phyloP scores from a whole-genome alignment of 352 stramenopile genomes.

The Phytophthora palmivora region DNA sequence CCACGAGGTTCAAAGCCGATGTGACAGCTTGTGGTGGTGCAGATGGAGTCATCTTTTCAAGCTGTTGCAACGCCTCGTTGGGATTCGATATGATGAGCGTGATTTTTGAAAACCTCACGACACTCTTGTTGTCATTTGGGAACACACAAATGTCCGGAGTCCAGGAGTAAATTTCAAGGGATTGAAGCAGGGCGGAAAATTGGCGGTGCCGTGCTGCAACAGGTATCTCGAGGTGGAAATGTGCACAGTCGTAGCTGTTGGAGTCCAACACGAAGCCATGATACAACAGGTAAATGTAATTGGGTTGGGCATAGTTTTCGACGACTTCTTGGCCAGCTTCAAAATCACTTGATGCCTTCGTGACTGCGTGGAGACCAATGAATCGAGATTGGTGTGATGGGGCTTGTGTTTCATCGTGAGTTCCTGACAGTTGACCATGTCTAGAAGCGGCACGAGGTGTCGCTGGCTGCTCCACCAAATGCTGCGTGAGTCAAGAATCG shows the following conservation, averaged over 20 bases:
- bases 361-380: constrained; percentile 61
- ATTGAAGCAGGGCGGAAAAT: constrained; percentile 32
- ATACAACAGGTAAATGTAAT: constrained; percentile 94
- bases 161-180: constrained; percentile 40
- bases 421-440: constrained; percentile 94
- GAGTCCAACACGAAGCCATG: constrained; percentile 89
- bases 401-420: constrained; percentile 46
- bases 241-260: constrained; percentile 89
- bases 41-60: background rate
- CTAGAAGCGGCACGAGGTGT: constrained; percentile 94
- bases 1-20: constrained; percentile 15
- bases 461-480: constrained; percentile 94
- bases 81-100: constrained; percentile 31
- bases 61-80: constrained; percentile 14
- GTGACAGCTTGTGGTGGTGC: constrained; percentile 12
- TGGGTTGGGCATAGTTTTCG: constrained; percentile 95
- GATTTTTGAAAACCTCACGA: constrained; percentile 36
- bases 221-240: constrained; percentile 56
- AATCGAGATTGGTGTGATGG: constrained; percentile 58
- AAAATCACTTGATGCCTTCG: constrained; percentile 75
- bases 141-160: constrained; percentile 52
- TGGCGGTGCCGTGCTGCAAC: constrained; percentile 9
- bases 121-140: background rate
- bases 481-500: constrained; percentile 89
- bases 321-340: constrained; percentile 78